Percentiles rank a stretch among this genome's conserved stretches.
Conservation (phyloP, 345 rosid species). For the Populus davidiana region DNA sequence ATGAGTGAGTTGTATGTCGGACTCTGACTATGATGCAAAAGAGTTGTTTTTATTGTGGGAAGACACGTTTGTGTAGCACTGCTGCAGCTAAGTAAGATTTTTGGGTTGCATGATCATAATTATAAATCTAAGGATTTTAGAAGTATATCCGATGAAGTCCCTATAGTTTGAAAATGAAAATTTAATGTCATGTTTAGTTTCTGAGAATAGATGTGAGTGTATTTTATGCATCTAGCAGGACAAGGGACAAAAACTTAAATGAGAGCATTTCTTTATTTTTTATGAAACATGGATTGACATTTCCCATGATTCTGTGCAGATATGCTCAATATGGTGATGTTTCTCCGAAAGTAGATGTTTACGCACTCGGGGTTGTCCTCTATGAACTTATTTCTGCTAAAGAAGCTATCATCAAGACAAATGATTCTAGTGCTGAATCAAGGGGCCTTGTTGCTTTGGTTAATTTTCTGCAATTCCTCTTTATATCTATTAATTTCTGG, state of each 20-base stretch:
- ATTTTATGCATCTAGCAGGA: neutral
- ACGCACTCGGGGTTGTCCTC: slow-evolving; percentile 93
- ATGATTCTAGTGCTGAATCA: slow-evolving; percentile 48
- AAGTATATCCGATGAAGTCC: neutral
- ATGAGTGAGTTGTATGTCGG: neutral
- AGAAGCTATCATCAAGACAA: slow-evolving; percentile 68
- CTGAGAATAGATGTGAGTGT: neutral
- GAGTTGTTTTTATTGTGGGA: neutral
- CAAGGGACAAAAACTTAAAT: neutral
- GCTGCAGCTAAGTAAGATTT: neutral
- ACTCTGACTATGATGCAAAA: neutral
- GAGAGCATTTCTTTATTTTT: neutral
- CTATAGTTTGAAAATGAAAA: neutral
- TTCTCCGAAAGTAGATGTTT: slow-evolving; percentile 89
- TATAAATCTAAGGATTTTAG: neutral
- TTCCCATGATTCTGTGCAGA: slow-evolving; percentile 39
- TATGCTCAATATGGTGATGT: slow-evolving; percentile 83
- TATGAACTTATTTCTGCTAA: slow-evolving; percentile 92
- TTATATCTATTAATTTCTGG: neutral
- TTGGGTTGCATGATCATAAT: neutral
- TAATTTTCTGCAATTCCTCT: slow-evolving; percentile 20
- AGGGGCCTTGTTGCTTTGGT: slow-evolving; percentile 93
- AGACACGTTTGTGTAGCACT: neutral
- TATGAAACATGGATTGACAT: neutral
- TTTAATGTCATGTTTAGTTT: neutral